Evolutionary conservation across 2,329 filamentous ascomycete species (phyloP).

Genomic region (Aspergillus fumigatiaffinis): DNA sequence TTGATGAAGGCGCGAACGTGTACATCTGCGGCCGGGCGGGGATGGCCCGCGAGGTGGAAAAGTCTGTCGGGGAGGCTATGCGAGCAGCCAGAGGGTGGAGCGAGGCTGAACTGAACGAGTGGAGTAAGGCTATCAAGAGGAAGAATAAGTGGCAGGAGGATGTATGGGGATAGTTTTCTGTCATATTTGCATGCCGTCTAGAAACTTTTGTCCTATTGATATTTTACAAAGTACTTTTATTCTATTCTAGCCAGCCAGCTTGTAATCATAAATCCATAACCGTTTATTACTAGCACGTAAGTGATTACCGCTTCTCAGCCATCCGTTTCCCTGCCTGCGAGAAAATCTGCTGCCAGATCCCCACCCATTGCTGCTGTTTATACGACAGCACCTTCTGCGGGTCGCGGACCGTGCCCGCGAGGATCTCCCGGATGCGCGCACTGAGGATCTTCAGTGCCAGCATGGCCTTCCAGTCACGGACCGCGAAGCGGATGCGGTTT

Average conservation of each 20-base stretch:
- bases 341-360: constrained; percentile 70
- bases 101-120: constrained; percentile 41
- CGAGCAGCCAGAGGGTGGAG: constrained; percentile 33
- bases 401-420: constrained; percentile 61
- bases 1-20: constrained; percentile 38
- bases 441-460: constrained; percentile 82
- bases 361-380: constrained; percentile 70
- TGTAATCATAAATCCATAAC: neutral
- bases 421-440: constrained; percentile 67
- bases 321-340: constrained; percentile 30
- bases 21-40: constrained; percentile 38
- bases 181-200: neutral
- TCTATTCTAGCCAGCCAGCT: neutral
- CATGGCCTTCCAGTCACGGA: constrained; percentile 86
- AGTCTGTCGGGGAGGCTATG: constrained; percentile 36
- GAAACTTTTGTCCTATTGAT: no score
- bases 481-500: constrained; percentile 77
- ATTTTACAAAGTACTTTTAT: neutral
- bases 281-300: neutral
- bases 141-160: constrained; percentile 53
- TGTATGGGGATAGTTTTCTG: constrained; percentile 39
- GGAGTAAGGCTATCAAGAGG: constrained; percentile 48
- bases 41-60: constrained; percentile 43
- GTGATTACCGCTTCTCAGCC: neutral
- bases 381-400: constrained; percentile 45